These are phyloP conservation scores for Irpex sp. DNA, from an alignment of 1,284 basidiomycete species.

Conservation along the genomic window DNA sequence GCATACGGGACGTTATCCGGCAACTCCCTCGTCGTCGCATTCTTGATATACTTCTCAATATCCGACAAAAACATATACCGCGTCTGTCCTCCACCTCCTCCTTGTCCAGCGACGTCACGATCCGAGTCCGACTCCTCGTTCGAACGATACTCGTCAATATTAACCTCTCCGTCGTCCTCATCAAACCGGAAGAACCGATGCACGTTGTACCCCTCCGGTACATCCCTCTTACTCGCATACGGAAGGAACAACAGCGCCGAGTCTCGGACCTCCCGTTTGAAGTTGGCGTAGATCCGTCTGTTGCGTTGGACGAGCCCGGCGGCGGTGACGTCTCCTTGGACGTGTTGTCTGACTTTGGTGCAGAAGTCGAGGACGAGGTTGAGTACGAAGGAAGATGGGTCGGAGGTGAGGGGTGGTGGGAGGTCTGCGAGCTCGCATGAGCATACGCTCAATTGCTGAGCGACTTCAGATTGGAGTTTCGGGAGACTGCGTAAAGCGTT, in stretches of 20 bases:
- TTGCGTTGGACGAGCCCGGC: constrained; percentile 33
- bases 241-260: constrained; percentile 35
- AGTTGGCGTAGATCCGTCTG: constrained; percentile 26
- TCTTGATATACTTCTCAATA: constrained; percentile 14
- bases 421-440: constrained; percentile 32
- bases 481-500: too few relatives aligned
- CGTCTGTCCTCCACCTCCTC: too few relatives aligned
- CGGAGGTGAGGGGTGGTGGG: constrained; percentile 33
- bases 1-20: constrained; percentile 47
- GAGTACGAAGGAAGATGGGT: constrained; percentile 42
- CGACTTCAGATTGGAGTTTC: constrained; percentile 31
- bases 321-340: constrained; percentile 29
- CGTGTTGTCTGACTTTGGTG: constrained; percentile 28
- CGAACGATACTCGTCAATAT: background rate
- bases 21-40: constrained; percentile 43
- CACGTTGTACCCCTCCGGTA: background rate
- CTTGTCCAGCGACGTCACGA: too few relatives aligned
- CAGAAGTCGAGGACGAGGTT: constrained; percentile 34
- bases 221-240: constrained; percentile 5
- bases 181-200: constrained; percentile 6
- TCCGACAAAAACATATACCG: constrained; percentile 13
- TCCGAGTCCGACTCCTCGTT: background rate
- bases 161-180: background rate
- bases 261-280: constrained; percentile 30
- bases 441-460: constrained; percentile 32